Evolutionary conservation across 108 stramenopile species (phyloP).

Genomic region (Cyclotella kingstonii): DNA sequence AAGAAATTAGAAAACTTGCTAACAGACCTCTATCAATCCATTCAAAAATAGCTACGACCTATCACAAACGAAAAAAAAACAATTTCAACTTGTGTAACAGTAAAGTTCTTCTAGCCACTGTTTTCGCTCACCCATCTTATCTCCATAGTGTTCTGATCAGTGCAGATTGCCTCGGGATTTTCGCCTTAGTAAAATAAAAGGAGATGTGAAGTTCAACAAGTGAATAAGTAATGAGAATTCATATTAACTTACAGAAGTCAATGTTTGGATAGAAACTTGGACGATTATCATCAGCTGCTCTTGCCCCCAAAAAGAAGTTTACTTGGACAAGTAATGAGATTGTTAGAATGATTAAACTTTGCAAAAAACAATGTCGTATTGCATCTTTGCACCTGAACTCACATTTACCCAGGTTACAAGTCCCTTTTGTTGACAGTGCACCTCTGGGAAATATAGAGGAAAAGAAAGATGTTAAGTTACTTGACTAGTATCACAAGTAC

Average conservation of each 20-base stretch:
- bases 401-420: constrained; percentile 31
- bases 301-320: constrained; percentile 24
- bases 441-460: background rate
- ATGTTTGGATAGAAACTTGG: constrained; percentile 32
- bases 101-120: too few relatives aligned
- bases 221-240: background rate
- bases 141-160: constrained; percentile 15
- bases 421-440: constrained; percentile 17
- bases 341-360: background rate
- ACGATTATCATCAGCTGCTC: constrained; percentile 26
- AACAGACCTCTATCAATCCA: constrained; percentile 19
- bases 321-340: background rate
- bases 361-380: background rate
- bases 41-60: constrained; percentile 36
- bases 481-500: background rate
- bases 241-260: constrained; percentile 27
- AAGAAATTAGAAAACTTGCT: background rate
- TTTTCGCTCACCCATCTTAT: constrained; percentile 26
- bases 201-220: background rate
- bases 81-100: background rate
- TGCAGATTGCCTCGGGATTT: constrained; percentile 22
- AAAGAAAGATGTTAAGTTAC: background rate
- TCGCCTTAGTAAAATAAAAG: too few relatives aligned
- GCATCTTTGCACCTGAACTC: background rate
- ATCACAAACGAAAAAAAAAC: background rate